These are phyloP conservation scores for Talaromyces proteolyticus DNA, from an alignment of 495 filamentous ascomycete species.

Conservation along the genomic window DNA sequence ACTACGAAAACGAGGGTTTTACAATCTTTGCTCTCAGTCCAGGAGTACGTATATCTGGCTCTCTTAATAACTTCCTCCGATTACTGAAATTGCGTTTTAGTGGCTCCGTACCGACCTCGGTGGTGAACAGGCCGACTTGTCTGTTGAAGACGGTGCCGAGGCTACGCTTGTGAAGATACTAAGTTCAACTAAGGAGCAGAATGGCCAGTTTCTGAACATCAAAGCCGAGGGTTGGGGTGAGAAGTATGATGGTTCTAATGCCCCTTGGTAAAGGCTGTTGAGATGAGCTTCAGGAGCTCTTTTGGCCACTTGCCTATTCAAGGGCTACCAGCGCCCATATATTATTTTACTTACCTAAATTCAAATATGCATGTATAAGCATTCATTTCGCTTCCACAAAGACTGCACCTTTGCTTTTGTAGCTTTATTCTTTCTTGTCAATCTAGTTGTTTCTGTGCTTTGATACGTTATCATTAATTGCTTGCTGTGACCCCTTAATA, in stretches of 20 bases:
- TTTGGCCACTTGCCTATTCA: too few species aligned
- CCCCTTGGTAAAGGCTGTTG: constrained; percentile 23
- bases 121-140: constrained; percentile 34
- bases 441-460: neutral
- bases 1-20: constrained; percentile 35
- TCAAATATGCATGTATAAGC: too few species aligned
- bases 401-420: too few species aligned
- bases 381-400: too few species aligned
- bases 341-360: too few species aligned
- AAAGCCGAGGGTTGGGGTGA: constrained; percentile 34
- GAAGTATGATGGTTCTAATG: constrained; percentile 29
- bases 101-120: constrained; percentile 47
- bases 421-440: neutral
- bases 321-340: too few species aligned
- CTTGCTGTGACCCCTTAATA: too few species aligned
- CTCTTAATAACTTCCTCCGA: neutral
- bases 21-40: constrained; percentile 37
- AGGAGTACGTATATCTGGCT: constrained; percentile 28
- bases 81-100: constrained; percentile 13
- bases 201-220: constrained; percentile 40
- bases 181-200: constrained; percentile 22
- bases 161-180: constrained; percentile 37
- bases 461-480: neutral
- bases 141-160: constrained; percentile 34
- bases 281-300: too few species aligned